Evolutionary conservation across 2,329 filamentous ascomycete genomes (phyloP), one percentile per base, ranked within the genome.

Genomic region (Ophiocordyceps robertsii): DNA sequence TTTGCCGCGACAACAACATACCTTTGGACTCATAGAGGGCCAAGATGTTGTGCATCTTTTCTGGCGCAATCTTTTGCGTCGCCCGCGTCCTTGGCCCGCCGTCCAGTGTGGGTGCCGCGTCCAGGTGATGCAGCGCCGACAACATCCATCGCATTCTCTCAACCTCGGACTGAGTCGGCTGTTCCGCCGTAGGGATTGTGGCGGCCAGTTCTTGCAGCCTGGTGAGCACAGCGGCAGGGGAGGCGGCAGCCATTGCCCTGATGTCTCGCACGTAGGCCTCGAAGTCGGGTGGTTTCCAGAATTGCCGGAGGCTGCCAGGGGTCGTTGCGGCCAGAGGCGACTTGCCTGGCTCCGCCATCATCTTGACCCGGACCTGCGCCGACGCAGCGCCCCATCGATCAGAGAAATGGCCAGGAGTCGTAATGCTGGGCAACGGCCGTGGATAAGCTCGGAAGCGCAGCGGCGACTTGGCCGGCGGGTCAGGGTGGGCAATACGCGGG

Each of bases 1-100:
- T 8, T 14, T 3, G 29, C 38, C 29, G 12, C 19, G 27, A 39
- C 31, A 33, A 37, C 41, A 30, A 38, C 50, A 40, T 53, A 75
- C 72, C 65, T 55, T 65, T 61, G 32, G 65, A 65, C 48, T 76
- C 72, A 47, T 73, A 73, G 1, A 75, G 63, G 3, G 68, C 67
- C 14, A 76, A 50, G 3, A 73, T 57, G 37, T 62, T 66, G 27
- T 47, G 38, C 24, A 38, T 16, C 11, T 40, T 44, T 9, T 38
- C 31, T 4, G 42, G 37, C 3, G 29, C 29, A 2, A 43, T 38
- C 24, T 16, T 16, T 14, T 36, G n/a, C 14, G 17, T 43, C 7
- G 6, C 16, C 14, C 27, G 38, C 33, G 24, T 29, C 29, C 32
- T 37, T 35, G 13, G 8, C 24, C 14, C 17, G 8, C 17, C 24